Conservation (phyloP, 2,329 filamentous ascomycete genomes). For the Stemphylium vesicarium region DNA sequence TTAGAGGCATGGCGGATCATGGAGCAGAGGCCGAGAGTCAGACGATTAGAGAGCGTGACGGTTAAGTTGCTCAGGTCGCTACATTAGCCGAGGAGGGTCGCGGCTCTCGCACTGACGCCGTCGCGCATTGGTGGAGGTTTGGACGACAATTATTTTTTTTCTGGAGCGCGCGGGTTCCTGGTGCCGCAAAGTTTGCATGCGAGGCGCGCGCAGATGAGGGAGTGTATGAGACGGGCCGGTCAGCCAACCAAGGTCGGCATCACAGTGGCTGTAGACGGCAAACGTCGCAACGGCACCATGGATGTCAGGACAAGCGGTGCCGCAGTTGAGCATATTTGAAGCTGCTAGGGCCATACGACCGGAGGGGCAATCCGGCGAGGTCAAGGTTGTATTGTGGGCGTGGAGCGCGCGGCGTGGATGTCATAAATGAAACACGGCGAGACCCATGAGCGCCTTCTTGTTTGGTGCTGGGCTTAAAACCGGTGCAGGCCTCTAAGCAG, state of each 20-base stretch:
- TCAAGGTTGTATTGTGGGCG: conserved; percentile 1
- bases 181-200: conserved; percentile 14
- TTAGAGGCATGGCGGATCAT: conserved; percentile 25
- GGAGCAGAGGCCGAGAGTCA: conserved; percentile 8
- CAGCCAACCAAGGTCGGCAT: conserved; percentile 24
- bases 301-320: background rate
- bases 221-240: conserved; percentile 24
- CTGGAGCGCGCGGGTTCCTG: conserved; percentile 16
- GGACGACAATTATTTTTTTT: background rate
- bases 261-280: conserved; percentile 3
- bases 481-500: conserved; percentile 21
- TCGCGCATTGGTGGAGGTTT: conserved; percentile 3
- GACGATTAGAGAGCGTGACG: conserved; percentile 17
- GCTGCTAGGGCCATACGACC: conserved; percentile 9
- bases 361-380: too few species aligned
- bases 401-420: conserved; percentile 22
- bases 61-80: conserved; percentile 18
- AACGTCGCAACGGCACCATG: conserved; percentile 7
- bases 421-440: conserved; percentile 33
- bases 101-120: conserved; percentile 15
- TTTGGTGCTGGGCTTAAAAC: conserved; percentile 30
- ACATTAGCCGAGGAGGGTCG: conserved; percentile 26
- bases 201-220: conserved; percentile 13
- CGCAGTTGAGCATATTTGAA: conserved; percentile 5
- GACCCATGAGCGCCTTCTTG: conserved; percentile 31